Conservation (phyloP, 805 yeast species). For the Wickerhamiella domercqiae region DNA sequence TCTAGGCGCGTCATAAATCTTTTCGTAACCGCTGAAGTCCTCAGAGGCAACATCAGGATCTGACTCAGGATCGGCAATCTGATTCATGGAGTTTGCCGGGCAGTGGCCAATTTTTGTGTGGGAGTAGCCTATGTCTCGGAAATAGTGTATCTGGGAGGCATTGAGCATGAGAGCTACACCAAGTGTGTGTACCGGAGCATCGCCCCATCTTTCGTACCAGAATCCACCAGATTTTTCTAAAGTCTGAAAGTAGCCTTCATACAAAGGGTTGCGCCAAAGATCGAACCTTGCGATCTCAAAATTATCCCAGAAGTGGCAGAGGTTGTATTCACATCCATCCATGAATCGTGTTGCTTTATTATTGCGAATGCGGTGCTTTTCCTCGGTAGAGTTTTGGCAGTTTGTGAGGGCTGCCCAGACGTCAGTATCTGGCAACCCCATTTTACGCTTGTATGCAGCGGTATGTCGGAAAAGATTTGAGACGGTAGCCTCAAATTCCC, state of each 20-base stretch:
- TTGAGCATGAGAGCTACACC: slow-evolving; percentile 65
- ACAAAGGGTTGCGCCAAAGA: slow-evolving; percentile 49
- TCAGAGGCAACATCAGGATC: slow-evolving; percentile 27
- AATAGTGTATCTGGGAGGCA: slow-evolving; percentile 63
- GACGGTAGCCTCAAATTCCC: slow-evolving; percentile 66
- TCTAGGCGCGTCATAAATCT: slow-evolving; percentile 24
- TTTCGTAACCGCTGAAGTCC: slow-evolving; percentile 27
- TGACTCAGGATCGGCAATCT: slow-evolving; percentile 18
- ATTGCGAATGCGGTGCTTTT: not conserved
- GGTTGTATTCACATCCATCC: slow-evolving; percentile 52
- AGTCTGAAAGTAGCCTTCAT: slow-evolving; percentile 50
- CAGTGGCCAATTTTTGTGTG: slow-evolving; percentile 62
- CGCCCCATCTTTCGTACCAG: slow-evolving; percentile 92
- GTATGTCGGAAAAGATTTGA: slow-evolving; percentile 71
- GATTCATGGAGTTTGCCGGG: slow-evolving; percentile 44
- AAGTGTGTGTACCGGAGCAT: slow-evolving; percentile 84
- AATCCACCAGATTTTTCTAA: slow-evolving; percentile 70
- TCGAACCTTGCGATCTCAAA: slow-evolving; percentile 82
- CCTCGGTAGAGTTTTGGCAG: slow-evolving; percentile 15
- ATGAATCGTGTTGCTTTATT: slow-evolving; percentile 25
- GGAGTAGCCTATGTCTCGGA: slow-evolving; percentile 73
- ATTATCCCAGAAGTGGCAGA: slow-evolving; percentile 87
- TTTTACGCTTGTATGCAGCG: slow-evolving; percentile 33
- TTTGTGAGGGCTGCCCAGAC: slow-evolving; percentile 17
- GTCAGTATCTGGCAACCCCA: slow-evolving; percentile 27